These are phyloP conservation scores for Oryza brachyantha DNA, from an alignment of 176 grass and related monocot species.

Conservation along the genomic window DNA sequence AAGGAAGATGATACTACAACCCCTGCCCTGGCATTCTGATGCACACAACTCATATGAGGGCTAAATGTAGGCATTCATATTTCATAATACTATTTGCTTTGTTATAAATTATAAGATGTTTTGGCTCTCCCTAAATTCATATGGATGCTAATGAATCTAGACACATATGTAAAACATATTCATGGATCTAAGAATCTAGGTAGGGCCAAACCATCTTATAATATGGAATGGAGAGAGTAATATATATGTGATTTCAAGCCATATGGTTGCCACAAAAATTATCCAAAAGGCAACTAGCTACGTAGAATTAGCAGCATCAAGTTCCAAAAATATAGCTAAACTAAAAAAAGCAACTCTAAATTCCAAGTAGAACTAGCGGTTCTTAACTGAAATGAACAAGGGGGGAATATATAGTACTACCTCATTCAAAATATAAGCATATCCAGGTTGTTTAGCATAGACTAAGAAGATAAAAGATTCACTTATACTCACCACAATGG, in stretches of 20 bases:
- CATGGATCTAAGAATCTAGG: too few relatives aligned
- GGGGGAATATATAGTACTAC: neutral
- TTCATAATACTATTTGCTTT: neutral
- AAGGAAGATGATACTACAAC: neutral
- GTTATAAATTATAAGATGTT: too few relatives aligned
- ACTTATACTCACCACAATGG: too few relatives aligned
- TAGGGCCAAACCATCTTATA: too few relatives aligned
- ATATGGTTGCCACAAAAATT: neutral
- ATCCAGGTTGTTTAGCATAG: too few relatives aligned
- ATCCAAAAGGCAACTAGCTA: constrained; percentile 6
- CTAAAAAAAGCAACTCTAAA: neutral
- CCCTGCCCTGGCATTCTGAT: neutral
- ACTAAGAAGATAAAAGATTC: too few relatives aligned
- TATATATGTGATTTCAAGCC: neutral
- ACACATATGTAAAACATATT: too few relatives aligned
- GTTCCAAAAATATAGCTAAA: neutral
- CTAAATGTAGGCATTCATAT: neutral
- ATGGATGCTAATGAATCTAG: too few relatives aligned
- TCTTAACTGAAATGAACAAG: constrained; percentile 30
- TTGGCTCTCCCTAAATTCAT: too few relatives aligned
- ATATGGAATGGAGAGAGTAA: too few relatives aligned
- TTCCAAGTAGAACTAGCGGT: neutral
- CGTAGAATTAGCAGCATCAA: constrained; percentile 9
- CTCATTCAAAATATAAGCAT: too few relatives aligned
- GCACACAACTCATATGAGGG: neutral